Evolutionary conservation across 1,139 yeast species (phyloP).

Genomic region (Lizanozyma gosingica): DNA sequence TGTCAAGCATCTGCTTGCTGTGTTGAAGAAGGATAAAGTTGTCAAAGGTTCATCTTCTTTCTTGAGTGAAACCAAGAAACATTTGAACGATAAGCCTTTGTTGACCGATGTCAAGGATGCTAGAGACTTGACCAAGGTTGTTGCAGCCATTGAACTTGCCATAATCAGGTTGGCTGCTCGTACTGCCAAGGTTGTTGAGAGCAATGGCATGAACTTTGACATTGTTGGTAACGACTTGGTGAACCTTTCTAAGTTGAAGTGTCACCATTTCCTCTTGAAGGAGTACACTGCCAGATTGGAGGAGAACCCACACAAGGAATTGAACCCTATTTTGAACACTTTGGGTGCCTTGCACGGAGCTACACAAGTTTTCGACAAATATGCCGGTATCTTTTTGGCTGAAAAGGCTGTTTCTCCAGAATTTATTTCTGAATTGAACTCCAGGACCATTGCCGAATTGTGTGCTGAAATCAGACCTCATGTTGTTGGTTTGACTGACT

Average conservation of each 20-base stretch:
- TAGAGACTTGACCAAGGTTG: slow-evolving; percentile 18
- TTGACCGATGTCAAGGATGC: slow-evolving; percentile 27
- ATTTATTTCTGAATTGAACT: slow-evolving; percentile 37
- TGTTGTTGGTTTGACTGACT: slow-evolving; percentile 78
- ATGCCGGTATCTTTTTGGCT: slow-evolving; percentile 70
- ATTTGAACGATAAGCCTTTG: slow-evolving; percentile 21
- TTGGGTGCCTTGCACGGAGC: slow-evolving; percentile 23
- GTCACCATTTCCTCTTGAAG: slow-evolving; percentile 31
- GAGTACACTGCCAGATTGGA: slow-evolving; percentile 22
- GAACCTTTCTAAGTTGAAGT: slow-evolving; percentile 51
- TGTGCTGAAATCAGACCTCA: slow-evolving; percentile 53
- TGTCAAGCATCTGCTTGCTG: slow-evolving; percentile 42
- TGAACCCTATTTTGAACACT: slow-evolving; percentile 17
- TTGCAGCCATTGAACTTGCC: slow-evolving; percentile 31
- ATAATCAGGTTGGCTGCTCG: slow-evolving; percentile 40
- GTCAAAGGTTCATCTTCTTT: slow-evolving; percentile 38
- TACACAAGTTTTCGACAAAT: slow-evolving; percentile 53
- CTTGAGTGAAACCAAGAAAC: slow-evolving; percentile 25
- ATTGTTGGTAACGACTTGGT: slow-evolving; percentile 53
- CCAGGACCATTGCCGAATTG: slow-evolving; percentile 34
- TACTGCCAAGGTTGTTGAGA: slow-evolving; percentile 34
- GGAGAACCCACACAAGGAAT: slow-evolving; percentile 13
- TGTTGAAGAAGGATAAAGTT: slow-evolving; percentile 20
- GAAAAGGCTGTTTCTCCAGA: slow-evolving; percentile 45
- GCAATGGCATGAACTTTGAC: slow-evolving; percentile 43